Evolutionary conservation across 176 grass and related monocot genomes (phyloP).

Genomic region (Typha latifolia): DNA sequence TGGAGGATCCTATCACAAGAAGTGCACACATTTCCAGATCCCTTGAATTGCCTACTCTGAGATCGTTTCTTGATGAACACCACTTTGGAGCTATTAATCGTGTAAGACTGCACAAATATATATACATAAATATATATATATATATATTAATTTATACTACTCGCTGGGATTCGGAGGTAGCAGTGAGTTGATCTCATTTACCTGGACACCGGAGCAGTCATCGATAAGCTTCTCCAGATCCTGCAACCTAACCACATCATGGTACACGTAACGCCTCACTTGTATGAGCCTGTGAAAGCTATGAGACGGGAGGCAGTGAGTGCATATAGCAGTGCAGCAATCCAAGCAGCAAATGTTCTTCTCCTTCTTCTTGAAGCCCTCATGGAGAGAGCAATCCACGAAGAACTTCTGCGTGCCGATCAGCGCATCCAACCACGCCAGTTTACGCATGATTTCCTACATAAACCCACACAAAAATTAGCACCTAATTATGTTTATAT

Average conservation of each 20-base stretch:
- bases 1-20: slow-evolving; percentile 19
- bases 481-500: too few relatives aligned
- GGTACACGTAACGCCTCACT: slow-evolving; percentile 20
- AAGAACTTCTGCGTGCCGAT: slow-evolving; percentile 16
- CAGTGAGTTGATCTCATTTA: neutral
- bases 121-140: too few relatives aligned
- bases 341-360: slow-evolving; percentile 24
- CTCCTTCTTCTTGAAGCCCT: slow-evolving; percentile 20
- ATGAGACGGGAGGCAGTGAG: slow-evolving; percentile 13
- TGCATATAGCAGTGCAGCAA: slow-evolving; percentile 20
- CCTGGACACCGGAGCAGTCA: slow-evolving; percentile 22
- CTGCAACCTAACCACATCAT: slow-evolving; percentile 10
- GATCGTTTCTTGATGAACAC: slow-evolving; percentile 20
- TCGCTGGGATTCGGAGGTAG: neutral
- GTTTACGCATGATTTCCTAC: neutral
- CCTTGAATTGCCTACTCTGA: slow-evolving; percentile 19
- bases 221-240: slow-evolving; percentile 22
- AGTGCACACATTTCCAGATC: slow-evolving; percentile 17
- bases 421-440: slow-evolving; percentile 20
- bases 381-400: slow-evolving; percentile 6
- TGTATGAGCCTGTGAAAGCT: slow-evolving; percentile 12
- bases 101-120: slow-evolving; percentile 14
- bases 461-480: neutral
- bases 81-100: slow-evolving; percentile 18
- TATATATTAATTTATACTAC: too few relatives aligned